A percentile compares a stretch with the other conserved stretches of the same genome.
phyloP scores from a whole-genome alignment of 148 eudicot genomes.

The Arbutus unedo region DNA sequence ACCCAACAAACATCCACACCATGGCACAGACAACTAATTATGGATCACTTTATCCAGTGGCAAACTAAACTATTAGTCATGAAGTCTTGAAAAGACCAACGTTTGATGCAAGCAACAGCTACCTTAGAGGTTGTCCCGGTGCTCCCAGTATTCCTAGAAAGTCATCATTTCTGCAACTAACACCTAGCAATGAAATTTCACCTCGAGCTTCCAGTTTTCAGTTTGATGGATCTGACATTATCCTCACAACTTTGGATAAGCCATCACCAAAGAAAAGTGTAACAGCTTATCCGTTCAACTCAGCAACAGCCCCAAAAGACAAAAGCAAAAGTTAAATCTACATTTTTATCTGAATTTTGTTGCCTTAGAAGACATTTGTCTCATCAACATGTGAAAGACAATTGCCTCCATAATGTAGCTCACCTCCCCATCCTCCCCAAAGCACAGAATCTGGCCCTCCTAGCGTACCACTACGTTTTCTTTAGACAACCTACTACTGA shows the following conservation, averaged over 20 bases:
- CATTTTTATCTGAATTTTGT: background rate
- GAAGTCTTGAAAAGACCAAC: background rate
- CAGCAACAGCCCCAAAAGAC: background rate
- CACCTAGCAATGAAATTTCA: background rate
- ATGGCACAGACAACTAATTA: background rate
- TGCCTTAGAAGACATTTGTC: background rate
- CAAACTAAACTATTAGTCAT: background rate
- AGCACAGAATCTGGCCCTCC: background rate
- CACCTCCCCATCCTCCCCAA: background rate
- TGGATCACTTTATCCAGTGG: background rate
- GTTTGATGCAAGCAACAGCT: background rate
- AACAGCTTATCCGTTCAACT: background rate
- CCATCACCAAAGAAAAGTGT: background rate
- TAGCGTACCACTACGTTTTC: background rate
- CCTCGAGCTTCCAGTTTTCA: background rate
- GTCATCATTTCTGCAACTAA: background rate
- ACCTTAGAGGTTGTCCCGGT: background rate
- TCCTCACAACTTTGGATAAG: background rate
- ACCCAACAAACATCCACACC: slow-evolving; percentile 1
- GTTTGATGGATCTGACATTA: background rate
- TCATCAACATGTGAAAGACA: background rate
- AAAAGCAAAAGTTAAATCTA: background rate
- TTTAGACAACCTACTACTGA: background rate
- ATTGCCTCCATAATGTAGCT: background rate
- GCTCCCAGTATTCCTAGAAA: background rate